A percentile compares a stretch with the other conserved stretches of the same genome.
Conservation (phyloP, 768 basidiomycete genomes). For the Pleurotus tuoliensis region DNA sequence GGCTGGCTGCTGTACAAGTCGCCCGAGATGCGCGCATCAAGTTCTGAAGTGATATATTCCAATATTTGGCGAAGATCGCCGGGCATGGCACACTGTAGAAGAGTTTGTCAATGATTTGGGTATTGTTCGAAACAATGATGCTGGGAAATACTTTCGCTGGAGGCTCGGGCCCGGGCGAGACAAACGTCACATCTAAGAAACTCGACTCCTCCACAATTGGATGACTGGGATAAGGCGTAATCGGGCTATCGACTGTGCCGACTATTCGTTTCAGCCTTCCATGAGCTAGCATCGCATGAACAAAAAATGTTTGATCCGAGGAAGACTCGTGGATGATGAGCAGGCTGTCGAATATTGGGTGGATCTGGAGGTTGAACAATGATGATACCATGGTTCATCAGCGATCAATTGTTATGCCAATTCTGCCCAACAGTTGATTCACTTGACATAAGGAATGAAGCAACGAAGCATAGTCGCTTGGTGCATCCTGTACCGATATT, state of each 20-base stretch:
- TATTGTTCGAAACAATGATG: too few species aligned
- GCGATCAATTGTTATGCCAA: background rate
- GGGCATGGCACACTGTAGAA: background rate
- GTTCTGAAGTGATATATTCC: background rate
- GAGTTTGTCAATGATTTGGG: background rate
- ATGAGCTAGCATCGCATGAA: slow-evolving; percentile 33
- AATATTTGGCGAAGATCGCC: background rate
- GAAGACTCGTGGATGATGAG: slow-evolving; percentile 41
- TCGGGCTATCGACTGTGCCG: too few species aligned
- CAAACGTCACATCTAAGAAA: background rate
- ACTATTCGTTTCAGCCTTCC: slow-evolving; percentile 7
- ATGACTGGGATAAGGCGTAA: too few species aligned
- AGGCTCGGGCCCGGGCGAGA: background rate
- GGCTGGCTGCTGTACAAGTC: background rate
- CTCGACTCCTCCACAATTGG: background rate
- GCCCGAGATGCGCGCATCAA: background rate
- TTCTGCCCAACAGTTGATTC: slow-evolving; percentile 7
- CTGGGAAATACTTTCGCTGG: background rate
- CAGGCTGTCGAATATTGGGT: slow-evolving; percentile 34
- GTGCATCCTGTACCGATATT: slow-evolving; percentile 31
- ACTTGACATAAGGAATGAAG: slow-evolving; percentile 37
- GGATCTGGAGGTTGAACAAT: slow-evolving; percentile 10
- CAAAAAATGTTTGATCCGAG: slow-evolving; percentile 52
- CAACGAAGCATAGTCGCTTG: slow-evolving; percentile 29
- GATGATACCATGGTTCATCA: background rate